A percentile compares a stretch with the other conserved stretches of the same genome.
Conservation (phyloP, 768 basidiomycete species). For the Naganishia friedmannii region DNA sequence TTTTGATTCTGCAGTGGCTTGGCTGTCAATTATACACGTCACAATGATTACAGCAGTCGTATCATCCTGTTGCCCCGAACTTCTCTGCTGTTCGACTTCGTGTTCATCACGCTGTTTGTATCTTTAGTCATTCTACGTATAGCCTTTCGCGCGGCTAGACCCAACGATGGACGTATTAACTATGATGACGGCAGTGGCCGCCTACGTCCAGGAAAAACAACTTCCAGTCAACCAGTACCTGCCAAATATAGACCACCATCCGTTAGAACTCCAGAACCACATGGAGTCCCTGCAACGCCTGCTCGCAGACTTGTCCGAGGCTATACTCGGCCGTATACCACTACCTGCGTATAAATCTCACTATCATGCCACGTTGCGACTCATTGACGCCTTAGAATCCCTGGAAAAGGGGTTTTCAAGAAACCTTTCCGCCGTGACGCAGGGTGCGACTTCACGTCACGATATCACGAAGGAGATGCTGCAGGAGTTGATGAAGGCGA, state of each 20-base stretch:
- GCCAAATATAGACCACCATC: neutral
- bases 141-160: too few species aligned
- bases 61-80: too few species aligned
- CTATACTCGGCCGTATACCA: neutral
- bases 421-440: neutral
- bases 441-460: neutral
- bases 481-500: neutral
- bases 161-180: neutral
- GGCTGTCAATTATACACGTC: too few species aligned
- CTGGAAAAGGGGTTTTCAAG: too few species aligned
- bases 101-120: too few species aligned
- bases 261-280: neutral
- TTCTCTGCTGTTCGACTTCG: too few species aligned
- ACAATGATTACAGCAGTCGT: too few species aligned
- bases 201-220: neutral
- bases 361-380: too few species aligned
- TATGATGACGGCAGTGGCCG: neutral
- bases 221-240: neutral
- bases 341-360: too few species aligned
- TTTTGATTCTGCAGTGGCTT: too few species aligned
- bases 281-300: neutral
- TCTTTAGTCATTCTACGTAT: too few species aligned
- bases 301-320: neutral
- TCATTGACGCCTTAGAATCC: too few species aligned
- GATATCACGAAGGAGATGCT: neutral